Base-by-base conservation (phyloP, 495 filamentous ascomycete species). In the Recurvomyces mirabilis region DNA sequence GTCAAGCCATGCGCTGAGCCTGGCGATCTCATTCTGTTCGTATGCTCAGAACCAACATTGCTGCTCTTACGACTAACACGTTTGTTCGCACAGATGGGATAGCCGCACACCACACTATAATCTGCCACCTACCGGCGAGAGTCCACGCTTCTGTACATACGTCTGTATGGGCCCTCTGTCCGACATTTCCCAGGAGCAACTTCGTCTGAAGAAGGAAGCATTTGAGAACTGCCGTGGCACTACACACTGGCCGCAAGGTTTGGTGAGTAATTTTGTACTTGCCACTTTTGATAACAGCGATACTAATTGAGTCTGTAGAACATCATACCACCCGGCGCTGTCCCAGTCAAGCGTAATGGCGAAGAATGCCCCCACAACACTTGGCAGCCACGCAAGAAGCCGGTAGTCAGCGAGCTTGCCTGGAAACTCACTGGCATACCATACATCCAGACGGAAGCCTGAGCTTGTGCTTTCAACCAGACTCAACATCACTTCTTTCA, bases 191-290 rank as follows among this genome's bases (percentile, higher is more conserved):
- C 34, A 49, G 6, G 66, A 65, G 32, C 57, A 60, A 1, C 33
- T 65, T 7, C 46, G 46, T 25, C 41, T 40, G 18, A 68, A 68
- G 48, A 55, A 54, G 43, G 52, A 62, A 21, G 49, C 63, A 0
- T 67, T 69, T 26, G 57, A 58, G 11, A 20, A 23, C n/a, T 50
- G 59, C 29, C 43, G 59, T 30, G 54, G 58, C 9, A 65, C 66
- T 0, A 66, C 66, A 1, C 65, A 70, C 30, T 70, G 66, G 67
- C 60, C 65, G 1, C 62, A 57, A 38, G 65, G 5, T 23, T 61
- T 22, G n/a, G n/a, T n/a, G n/a, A n/a, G n/a, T n/a, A n/a, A n/a
- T n/a, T n/a, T n/a, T n/a, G n/a, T n/a, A n/a, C n/a, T n/a, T n/a
- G n/a, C n/a, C n/a, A n/a, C n/a, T n/a, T n/a, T n/a, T n/a, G n/a